phyloP scores from a whole-genome alignment of 2,329 filamentous ascomycete species.

The Aspergillus nomiae region DNA sequence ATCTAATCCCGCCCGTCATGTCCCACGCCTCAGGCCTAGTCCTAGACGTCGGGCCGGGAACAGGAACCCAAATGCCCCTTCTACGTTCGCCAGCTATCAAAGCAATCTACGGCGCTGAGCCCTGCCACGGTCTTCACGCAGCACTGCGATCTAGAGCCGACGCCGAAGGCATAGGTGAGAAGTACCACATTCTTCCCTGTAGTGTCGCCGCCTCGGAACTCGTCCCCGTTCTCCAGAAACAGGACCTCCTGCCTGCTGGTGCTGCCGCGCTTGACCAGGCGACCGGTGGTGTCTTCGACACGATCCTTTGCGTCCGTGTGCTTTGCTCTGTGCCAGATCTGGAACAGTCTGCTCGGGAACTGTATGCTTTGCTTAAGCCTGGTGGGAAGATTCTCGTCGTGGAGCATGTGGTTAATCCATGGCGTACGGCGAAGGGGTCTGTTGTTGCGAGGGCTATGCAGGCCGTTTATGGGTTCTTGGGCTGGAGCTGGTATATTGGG shows the following conservation, averaged over 20 bases:
- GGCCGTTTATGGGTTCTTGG: conserved; percentile 45
- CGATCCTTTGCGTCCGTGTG: conserved; percentile 57
- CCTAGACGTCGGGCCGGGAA: conserved; percentile 56
- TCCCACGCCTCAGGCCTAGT: conserved; percentile 45
- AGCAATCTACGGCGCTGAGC: conserved; percentile 58
- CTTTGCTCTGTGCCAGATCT: conserved; percentile 57
- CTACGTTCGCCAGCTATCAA: conserved; percentile 48
- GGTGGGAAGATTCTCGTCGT: conserved; percentile 58
- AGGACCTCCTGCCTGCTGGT: conserved; percentile 37
- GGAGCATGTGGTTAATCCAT: conserved; percentile 59
- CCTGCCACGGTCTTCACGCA: conserved; percentile 50
- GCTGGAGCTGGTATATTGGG: conserved; percentile 57
- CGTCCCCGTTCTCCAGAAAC: conserved; percentile 46
- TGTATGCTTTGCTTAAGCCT: conserved; percentile 56
- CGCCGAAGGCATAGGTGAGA: conserved; percentile 44
- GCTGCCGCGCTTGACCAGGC: conserved; percentile 10
- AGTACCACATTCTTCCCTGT: conserved; percentile 53
- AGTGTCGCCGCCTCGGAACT: conserved; percentile 51
- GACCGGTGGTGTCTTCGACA: conserved; percentile 52
- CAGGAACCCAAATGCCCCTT: conserved; percentile 52
- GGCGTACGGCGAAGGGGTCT: conserved; percentile 49
- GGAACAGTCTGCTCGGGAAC: conserved; percentile 45
- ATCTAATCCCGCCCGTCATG: conserved; percentile 45
- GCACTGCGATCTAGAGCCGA: conserved; percentile 45
- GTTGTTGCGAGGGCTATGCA: conserved; percentile 50